A percentile compares a stretch with the other conserved stretches of the same genome.
These are phyloP conservation scores for Talaromyces albobiverticillius DNA, from an alignment of 2,329 filamentous ascomycete genomes.

Conservation along the genomic window DNA sequence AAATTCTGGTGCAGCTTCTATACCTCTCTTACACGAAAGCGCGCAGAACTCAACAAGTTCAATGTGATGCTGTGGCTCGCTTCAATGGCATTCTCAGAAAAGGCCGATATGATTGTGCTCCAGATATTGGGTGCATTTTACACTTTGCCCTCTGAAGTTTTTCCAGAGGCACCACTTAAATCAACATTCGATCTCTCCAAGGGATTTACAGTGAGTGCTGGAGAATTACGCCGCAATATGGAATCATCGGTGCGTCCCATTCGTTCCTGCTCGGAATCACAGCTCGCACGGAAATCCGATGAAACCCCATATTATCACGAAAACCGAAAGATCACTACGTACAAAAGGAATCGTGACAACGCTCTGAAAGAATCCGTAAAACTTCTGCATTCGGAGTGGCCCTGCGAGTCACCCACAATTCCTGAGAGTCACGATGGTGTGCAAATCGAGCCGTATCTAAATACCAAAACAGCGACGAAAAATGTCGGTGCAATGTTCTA, in stretches of 20 bases:
- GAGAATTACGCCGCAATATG: not conserved
- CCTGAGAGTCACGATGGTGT: not conserved
- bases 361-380: not conserved
- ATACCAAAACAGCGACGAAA: not conserved
- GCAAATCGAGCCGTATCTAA: not conserved
- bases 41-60: not conserved
- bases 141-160: not conserved
- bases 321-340: not conserved
- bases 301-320: not conserved
- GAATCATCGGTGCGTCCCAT: not conserved
- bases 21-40: not conserved
- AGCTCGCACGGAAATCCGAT: not conserved
- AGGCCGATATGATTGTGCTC: not conserved
- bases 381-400: not conserved
- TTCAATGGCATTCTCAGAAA: not conserved
- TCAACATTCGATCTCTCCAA: slow-evolving; percentile 8
- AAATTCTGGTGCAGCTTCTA: slow-evolving; percentile 22
- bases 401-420: not conserved
- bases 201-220: not conserved
- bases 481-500: not conserved
- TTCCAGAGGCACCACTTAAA: not conserved
- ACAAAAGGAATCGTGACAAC: not conserved
- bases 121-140: not conserved
- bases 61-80: slow-evolving; percentile 1
- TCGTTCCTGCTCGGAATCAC: not conserved